Conservation (phyloP, 306 rosid genomes). For the Rosa chinensis region DNA sequence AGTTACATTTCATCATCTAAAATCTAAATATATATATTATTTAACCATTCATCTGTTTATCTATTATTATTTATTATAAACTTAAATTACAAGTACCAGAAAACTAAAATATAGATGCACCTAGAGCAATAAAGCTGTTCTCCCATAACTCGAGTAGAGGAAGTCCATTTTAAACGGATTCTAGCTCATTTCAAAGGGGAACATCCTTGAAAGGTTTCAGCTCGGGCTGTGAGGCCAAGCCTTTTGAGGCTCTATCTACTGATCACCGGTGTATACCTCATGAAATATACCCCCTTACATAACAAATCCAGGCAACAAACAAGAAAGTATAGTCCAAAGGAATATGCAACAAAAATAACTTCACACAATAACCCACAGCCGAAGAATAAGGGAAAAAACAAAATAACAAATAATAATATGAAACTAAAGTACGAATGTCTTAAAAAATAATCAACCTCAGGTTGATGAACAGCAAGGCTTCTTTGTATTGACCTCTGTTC, state of each 20-base stretch:
- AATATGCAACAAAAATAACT: conserved; percentile 16
- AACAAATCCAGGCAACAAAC: conserved; percentile 20
- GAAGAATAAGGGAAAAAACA: neutral
- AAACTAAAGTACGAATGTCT: neutral
- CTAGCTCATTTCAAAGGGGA: no score
- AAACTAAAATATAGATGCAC: no score
- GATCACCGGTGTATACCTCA: conserved; percentile 1
- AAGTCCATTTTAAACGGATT: no score
- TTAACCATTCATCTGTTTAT: no score
- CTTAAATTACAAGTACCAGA: no score
- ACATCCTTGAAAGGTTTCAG: neutral
- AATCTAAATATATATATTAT: no score
- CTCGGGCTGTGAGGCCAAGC: neutral
- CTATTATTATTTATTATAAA: no score
- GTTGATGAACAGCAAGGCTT: conserved; percentile 79
- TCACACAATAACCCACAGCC: conserved; percentile 22
- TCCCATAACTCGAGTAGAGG: no score
- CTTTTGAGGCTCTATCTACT: neutral
- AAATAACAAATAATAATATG: neutral
- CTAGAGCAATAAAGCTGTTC: no score
- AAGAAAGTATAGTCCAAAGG: conserved; percentile 24
- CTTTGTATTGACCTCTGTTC: conserved; percentile 51
- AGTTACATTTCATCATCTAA: no score
- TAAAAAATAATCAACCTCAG: conserved; percentile 27
- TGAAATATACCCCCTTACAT: neutral